Conservation (phyloP, 495 filamentous ascomycete genomes). For the Aspergillus nanangensis region DNA sequence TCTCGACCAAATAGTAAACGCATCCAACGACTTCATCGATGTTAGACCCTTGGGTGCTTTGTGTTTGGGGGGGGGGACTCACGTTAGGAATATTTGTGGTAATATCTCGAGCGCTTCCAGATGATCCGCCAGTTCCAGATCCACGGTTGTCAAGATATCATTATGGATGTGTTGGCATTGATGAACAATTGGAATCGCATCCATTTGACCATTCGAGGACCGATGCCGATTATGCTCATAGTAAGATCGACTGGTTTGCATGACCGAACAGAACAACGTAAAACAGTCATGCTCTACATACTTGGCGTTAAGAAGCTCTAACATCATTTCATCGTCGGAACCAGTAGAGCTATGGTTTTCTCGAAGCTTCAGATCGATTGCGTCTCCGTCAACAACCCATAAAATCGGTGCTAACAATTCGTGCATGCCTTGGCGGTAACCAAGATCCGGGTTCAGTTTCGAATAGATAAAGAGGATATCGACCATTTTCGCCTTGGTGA, state of each 20-base stretch:
- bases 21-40: conserved; percentile 73
- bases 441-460: conserved; percentile 82
- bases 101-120: conserved; percentile 81
- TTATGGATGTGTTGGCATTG: conserved; percentile 84
- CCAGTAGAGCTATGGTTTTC: conserved; percentile 15
- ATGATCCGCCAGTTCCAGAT: conserved; percentile 78
- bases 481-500: conserved; percentile 75
- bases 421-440: conserved; percentile 97
- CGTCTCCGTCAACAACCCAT: conserved; percentile 82
- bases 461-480: conserved; percentile 93
- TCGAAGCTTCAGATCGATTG: conserved; percentile 48
- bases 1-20: conserved; percentile 90
- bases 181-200: conserved; percentile 75
- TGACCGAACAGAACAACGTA: conserved; percentile 75
- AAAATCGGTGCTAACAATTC: conserved; percentile 88
- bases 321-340: conserved; percentile 46
- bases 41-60: too few species aligned
- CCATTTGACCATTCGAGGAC: conserved; percentile 35
- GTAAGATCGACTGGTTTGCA: conserved; percentile 81
- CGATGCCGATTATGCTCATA: conserved; percentile 62
- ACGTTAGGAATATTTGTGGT: conserved; percentile 97
- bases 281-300: conserved; percentile 92
- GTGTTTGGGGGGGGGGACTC: conserved; percentile 11
- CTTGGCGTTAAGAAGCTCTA: conserved; percentile 59
- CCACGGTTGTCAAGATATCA: conserved; percentile 67